A percentile compares a stretch with the other conserved stretches of the same genome.
phyloP scores from a whole-genome alignment of 2,329 filamentous ascomycete genomes.

The Plectosphaerella sp. region DNA sequence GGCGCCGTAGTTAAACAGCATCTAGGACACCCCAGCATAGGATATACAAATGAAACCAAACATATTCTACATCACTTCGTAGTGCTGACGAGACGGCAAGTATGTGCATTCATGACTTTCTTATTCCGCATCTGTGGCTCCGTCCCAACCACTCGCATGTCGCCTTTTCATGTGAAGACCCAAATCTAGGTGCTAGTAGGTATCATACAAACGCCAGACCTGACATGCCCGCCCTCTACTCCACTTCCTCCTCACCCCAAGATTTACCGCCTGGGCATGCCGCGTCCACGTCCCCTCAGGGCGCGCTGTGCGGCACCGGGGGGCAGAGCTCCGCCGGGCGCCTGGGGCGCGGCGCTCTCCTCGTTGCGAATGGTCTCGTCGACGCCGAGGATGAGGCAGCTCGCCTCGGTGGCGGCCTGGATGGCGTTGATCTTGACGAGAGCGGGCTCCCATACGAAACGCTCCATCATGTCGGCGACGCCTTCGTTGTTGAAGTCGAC shows the following conservation, averaged over 20 bases:
- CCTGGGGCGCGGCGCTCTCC: slow-evolving; percentile 81
- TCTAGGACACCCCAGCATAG: too few relatives aligned
- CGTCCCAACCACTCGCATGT: neutral
- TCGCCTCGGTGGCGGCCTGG: slow-evolving; percentile 91
- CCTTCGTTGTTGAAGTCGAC: slow-evolving; percentile 94
- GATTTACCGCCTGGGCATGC: slow-evolving; percentile 79
- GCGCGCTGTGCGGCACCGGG: slow-evolving; percentile 86
- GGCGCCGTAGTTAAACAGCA: too few relatives aligned
- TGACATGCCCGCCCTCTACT: slow-evolving; percentile 5
- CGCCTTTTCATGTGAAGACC: neutral
- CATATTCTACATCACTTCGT: too few relatives aligned
- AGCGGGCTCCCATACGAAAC: slow-evolving; percentile 96
- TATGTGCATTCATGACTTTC: too few relatives aligned
- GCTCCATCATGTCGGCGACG: slow-evolving; percentile 88
- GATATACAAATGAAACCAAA: too few relatives aligned
- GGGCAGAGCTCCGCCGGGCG: slow-evolving; percentile 68
- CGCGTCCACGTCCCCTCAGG: slow-evolving; percentile 75
- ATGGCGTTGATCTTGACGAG: slow-evolving; percentile 97
- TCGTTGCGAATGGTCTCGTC: slow-evolving; percentile 99
- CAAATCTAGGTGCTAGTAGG: slow-evolving; percentile 6
- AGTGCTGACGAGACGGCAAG: too few relatives aligned
- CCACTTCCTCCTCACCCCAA: slow-evolving; percentile 3
- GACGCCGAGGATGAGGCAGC: slow-evolving; percentile 90
- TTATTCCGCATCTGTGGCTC: neutral
- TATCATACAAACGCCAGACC: slow-evolving; percentile 15